These are phyloP conservation scores for Tilletia caries DNA, from an alignment of 1,284 basidiomycete species.

Conservation along the genomic window DNA sequence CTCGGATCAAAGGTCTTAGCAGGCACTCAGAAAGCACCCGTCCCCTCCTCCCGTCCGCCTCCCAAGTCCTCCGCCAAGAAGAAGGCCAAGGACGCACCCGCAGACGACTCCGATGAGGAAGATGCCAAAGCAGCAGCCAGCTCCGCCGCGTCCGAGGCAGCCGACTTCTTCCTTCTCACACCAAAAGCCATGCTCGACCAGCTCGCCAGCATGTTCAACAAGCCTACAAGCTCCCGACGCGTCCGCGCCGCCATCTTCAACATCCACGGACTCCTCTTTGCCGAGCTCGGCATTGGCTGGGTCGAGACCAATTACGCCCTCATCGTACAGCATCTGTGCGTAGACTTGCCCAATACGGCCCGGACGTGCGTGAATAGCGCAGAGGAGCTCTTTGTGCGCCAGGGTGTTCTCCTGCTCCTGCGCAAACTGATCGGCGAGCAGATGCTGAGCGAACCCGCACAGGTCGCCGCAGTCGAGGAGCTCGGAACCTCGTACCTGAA, in stretches of 20 bases:
- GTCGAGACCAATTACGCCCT: slow-evolving; percentile 78
- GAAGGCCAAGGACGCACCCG: slow-evolving; percentile 59
- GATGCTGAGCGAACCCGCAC: slow-evolving; percentile 80
- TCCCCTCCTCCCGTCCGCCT: slow-evolving; percentile 52
- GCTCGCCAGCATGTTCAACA: slow-evolving; percentile 77
- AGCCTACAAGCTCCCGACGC: slow-evolving; percentile 64
- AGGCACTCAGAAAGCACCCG: slow-evolving; percentile 73
- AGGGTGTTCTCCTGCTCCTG: slow-evolving; percentile 71
- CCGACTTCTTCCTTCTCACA: slow-evolving; percentile 70
- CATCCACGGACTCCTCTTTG: slow-evolving; percentile 76
- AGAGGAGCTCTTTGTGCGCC: slow-evolving; percentile 71
- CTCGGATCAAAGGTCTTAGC: slow-evolving; percentile 80
- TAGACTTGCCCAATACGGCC: slow-evolving; percentile 63
- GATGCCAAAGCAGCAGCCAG: slow-evolving; percentile 61
- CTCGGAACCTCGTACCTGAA: slow-evolving; percentile 76
- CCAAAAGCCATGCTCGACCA: slow-evolving; percentile 76
- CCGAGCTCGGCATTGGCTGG: slow-evolving; percentile 71
- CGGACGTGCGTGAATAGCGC: slow-evolving; percentile 28
- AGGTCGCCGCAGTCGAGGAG: slow-evolving; percentile 85
- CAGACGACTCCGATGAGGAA: slow-evolving; percentile 61
- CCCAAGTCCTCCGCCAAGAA: slow-evolving; percentile 56
- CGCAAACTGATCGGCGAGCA: slow-evolving; percentile 81
- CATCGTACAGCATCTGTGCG: slow-evolving; percentile 70
- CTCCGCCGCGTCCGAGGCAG: slow-evolving; percentile 61
- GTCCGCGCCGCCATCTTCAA: slow-evolving; percentile 81